A percentile compares a stretch with the other conserved stretches of the same genome.
These are phyloP conservation scores for Leccinum fibrillosum DNA, from an alignment of 768 basidiomycete species.

Conservation along the genomic window DNA sequence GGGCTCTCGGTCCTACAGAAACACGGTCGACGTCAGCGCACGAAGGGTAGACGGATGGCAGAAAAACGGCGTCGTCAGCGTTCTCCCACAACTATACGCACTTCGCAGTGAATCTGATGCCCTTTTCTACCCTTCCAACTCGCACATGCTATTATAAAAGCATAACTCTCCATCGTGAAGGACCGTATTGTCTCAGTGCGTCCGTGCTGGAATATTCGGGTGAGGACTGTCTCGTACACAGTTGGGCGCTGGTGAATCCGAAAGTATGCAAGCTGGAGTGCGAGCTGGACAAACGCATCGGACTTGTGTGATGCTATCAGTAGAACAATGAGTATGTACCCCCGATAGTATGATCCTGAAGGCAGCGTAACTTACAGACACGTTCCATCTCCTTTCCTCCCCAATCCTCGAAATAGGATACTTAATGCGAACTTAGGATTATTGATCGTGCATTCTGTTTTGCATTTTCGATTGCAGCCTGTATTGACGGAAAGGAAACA, in stretches of 20 bases:
- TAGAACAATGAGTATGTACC: neutral
- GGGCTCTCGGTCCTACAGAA: conserved; percentile 1
- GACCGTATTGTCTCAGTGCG: conserved; percentile 89
- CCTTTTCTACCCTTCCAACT: conserved; percentile 14
- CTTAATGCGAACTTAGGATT: conserved; percentile 72
- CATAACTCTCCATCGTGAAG: conserved; percentile 66
- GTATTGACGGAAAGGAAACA: conserved; percentile 60
- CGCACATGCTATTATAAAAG: conserved; percentile 39
- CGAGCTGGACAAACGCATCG: conserved; percentile 90
- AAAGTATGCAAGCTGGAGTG: conserved; percentile 89
- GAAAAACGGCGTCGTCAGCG: neutral
- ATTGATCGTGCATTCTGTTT: conserved; percentile 52
- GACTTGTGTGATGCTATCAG: conserved; percentile 52
- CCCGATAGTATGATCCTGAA: neutral
- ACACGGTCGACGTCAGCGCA: neutral
- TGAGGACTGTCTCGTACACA: conserved; percentile 91
- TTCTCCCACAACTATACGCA: conserved; percentile 1
- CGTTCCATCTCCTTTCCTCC: conserved; percentile 86
- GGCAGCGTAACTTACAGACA: conserved; percentile 47
- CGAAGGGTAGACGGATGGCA: neutral
- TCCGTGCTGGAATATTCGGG: conserved; percentile 81
- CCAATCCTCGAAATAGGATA: conserved; percentile 78
- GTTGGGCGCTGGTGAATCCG: conserved; percentile 71
- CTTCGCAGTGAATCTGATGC: conserved; percentile 5
- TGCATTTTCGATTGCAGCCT: conserved; percentile 56